Evolutionary conservation across 2,329 filamentous ascomycete genomes (phyloP).

Genomic region (Colletotrichum higginsianum): DNA sequence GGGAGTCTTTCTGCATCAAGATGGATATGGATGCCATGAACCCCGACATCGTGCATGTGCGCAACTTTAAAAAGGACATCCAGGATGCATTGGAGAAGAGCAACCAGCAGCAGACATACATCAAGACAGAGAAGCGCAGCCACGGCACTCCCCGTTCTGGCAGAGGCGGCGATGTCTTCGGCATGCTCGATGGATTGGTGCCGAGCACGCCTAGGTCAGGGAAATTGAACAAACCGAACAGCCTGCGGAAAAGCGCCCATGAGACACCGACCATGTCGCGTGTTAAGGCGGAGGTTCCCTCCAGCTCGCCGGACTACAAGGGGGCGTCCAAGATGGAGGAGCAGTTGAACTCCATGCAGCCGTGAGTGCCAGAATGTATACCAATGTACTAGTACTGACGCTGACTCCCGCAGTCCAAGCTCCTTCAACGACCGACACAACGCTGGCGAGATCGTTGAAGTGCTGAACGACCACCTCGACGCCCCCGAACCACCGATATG

Average conservation of each 20-base stretch:
- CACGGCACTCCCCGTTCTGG: constrained; percentile 75
- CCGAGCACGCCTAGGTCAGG: constrained; percentile 71
- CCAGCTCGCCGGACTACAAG: constrained; percentile 62
- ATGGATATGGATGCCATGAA: constrained; percentile 87
- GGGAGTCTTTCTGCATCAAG: constrained; percentile 98
- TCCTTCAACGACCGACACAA: constrained; percentile 84
- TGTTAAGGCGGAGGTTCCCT: constrained; percentile 59
- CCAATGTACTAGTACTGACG: neutral
- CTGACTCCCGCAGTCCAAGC: constrained; percentile 59
- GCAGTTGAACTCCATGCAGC: constrained; percentile 55
- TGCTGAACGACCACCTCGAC: constrained; percentile 83
- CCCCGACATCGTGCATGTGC: constrained; percentile 78
- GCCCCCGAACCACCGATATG: constrained; percentile 78
- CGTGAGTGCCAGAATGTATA: constrained; percentile 50
- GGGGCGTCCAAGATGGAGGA: constrained; percentile 57
- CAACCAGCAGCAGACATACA: constrained; percentile 72
- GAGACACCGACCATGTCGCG: constrained; percentile 65
- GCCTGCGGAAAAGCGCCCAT: constrained; percentile 53
- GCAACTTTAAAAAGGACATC: constrained; percentile 87
- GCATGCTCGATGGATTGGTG: constrained; percentile 82
- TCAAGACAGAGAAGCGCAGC: constrained; percentile 74
- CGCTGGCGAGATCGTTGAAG: constrained; percentile 85
- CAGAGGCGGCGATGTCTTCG: constrained; percentile 81
- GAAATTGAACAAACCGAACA: constrained; percentile 46
- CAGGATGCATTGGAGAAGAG: constrained; percentile 88